phyloP scores from a whole-genome alignment of 2,329 filamentous ascomycete species.

The Penicillium sp. region DNA sequence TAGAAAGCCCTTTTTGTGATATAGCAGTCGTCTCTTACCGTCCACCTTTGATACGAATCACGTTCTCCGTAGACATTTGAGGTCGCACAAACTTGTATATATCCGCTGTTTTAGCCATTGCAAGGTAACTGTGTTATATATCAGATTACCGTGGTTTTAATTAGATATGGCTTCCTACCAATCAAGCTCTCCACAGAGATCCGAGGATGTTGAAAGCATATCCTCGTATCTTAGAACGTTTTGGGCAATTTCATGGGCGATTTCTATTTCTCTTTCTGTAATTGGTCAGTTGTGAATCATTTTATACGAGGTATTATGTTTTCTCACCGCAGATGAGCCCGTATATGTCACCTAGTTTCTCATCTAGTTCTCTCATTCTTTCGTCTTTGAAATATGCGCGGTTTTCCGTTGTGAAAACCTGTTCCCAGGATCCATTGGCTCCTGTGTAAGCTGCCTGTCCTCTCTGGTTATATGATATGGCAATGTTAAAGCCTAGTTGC shows the following conservation, averaged over 20 bases:
- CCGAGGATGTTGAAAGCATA: conserved; percentile 65
- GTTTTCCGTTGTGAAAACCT: conserved; percentile 68
- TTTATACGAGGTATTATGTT: not conserved
- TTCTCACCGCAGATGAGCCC: conserved; percentile 71
- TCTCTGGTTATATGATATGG: conserved; percentile 62
- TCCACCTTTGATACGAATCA: conserved; percentile 71
- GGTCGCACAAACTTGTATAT: conserved; percentile 70
- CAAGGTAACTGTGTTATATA: conserved; percentile 59
- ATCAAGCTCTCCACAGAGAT: conserved; percentile 82
- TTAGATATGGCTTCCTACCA: conserved; percentile 32
- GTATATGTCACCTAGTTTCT: conserved; percentile 78
- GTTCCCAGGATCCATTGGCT: conserved; percentile 66
- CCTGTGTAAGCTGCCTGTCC: conserved; percentile 63
- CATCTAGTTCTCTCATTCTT: conserved; percentile 76
- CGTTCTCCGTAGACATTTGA: conserved; percentile 63
- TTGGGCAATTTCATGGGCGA: conserved; percentile 72
- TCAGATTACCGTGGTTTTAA: conserved; percentile 17
- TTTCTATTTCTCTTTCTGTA: conserved; percentile 80
- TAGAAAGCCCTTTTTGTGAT: not conserved
- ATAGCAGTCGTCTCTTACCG: conserved; percentile 45
- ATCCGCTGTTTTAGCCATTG: conserved; percentile 71
- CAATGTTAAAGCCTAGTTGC: conserved; percentile 84
- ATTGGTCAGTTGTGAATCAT: not conserved
- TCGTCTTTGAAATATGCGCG: conserved; percentile 81
- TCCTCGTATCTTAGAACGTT: conserved; percentile 66